Conservation (phyloP, 75 land plant genomes). For the Cupressus sempervirens region DNA sequence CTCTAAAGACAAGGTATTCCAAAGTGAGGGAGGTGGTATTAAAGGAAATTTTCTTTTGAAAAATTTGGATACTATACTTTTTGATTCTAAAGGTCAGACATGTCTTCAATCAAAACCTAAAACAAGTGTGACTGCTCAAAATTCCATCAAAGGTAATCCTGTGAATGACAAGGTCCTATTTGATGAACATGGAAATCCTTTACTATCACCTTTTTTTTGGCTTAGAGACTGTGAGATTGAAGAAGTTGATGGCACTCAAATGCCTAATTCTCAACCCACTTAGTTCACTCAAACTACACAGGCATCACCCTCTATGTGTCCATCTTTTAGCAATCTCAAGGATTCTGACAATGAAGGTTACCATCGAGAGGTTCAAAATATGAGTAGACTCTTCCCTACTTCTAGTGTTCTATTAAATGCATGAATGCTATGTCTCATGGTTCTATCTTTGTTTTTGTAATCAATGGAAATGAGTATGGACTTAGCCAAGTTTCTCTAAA, state of each 20-base stretch:
- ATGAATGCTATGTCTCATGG: not conserved
- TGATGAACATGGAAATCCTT: slow-evolving; percentile 23
- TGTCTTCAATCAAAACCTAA: not conserved
- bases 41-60: not conserved
- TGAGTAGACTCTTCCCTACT: not conserved
- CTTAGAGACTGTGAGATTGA: slow-evolving; percentile 12
- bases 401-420: not conserved
- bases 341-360: slow-evolving; percentile 57
- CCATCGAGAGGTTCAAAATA: slow-evolving; percentile 15
- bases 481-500: not conserved
- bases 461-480: not conserved
- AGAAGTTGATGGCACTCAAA: slow-evolving; percentile 15
- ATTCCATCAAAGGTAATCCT: not conserved
- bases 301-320: slow-evolving; percentile 19
- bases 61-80: not conserved
- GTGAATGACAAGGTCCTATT: slow-evolving; percentile 8
- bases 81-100: not conserved
- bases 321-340: slow-evolving; percentile 45
- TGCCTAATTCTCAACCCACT: not conserved
- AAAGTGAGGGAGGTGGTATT: not conserved
- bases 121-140: not conserved
- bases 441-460: too few relatives aligned
- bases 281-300: slow-evolving; percentile 10
- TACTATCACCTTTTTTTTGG: slow-evolving; percentile 54
- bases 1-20: not conserved